These are phyloP conservation scores for Dothideomycetidae sp. DNA, from an alignment of 2,329 filamentous ascomycete species.

Conservation along the genomic window DNA sequence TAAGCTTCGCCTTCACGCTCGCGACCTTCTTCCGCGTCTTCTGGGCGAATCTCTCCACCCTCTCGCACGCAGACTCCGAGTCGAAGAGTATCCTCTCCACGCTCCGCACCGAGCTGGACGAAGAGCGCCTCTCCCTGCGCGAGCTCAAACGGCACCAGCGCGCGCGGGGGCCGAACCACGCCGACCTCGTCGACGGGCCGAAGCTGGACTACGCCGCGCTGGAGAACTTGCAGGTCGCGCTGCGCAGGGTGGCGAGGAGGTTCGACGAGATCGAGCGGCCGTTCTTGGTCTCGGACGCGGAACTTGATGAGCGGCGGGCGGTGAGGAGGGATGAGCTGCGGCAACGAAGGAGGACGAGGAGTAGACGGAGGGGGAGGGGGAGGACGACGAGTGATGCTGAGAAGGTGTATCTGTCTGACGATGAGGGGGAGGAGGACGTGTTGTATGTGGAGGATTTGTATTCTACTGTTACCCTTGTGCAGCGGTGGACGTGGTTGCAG, in stretches of 20 bases:
- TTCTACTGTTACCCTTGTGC: constrained; percentile 20
- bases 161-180: constrained; percentile 2
- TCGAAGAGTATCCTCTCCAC: constrained; percentile 28
- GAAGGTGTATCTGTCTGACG: constrained; percentile 10
- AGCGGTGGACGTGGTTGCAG: constrained; percentile 26
- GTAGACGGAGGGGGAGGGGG: constrained; percentile 17
- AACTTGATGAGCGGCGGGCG: constrained; percentile 16
- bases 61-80: constrained; percentile 24
- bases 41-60: constrained; percentile 27
- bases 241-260: constrained; percentile 24
- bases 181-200: constrained; percentile 7
- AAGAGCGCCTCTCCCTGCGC: constrained; percentile 26
- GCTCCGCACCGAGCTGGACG: constrained; percentile 27
- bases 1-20: constrained; percentile 30
- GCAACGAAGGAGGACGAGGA: constrained; percentile 13
- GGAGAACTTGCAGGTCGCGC: constrained; percentile 23
- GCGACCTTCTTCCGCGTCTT: constrained; percentile 29
- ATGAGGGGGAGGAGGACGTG: constrained; percentile 17
- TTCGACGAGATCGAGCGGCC: constrained; percentile 26
- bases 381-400: constrained; percentile 13
- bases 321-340: too few relatives aligned
- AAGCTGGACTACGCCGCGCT: constrained; percentile 23
- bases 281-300: constrained; percentile 20
- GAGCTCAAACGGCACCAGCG: constrained; percentile 16
- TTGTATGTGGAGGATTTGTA: constrained; percentile 22